These are phyloP conservation scores for Eucalyptus decipiens DNA, from an alignment of 345 rosid genomes.

Conservation along the genomic window DNA sequence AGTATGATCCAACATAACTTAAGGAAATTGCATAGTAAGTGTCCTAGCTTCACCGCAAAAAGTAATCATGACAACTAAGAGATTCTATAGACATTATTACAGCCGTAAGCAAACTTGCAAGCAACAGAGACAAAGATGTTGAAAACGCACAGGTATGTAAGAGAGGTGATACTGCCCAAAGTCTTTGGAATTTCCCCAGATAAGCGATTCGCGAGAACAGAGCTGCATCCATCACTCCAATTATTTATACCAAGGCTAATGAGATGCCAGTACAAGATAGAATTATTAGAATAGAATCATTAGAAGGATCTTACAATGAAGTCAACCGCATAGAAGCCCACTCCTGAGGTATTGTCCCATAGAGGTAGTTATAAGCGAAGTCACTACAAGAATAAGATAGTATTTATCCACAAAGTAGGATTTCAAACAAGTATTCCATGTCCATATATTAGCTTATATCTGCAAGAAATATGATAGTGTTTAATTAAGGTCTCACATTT, in stretches of 20 bases:
- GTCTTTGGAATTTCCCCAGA: slow-evolving; percentile 27
- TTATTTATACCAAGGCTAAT: neutral
- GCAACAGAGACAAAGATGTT: neutral
- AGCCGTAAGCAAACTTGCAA: no score
- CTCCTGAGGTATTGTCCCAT: slow-evolving; percentile 34
- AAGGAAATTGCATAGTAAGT: neutral
- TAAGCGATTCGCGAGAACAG: slow-evolving; percentile 19
- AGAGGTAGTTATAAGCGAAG: slow-evolving; percentile 18
- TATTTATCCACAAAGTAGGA: neutral
- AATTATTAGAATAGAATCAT: no score
- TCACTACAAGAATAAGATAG: slow-evolving; percentile 4
- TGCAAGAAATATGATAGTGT: neutral
- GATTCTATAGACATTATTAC: neutral
- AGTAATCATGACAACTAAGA: neutral
- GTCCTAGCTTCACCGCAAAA: neutral
- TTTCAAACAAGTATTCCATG: neutral
- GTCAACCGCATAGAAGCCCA: slow-evolving; percentile 22
- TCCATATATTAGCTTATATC: neutral
- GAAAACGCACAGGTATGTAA: slow-evolving; percentile 15
- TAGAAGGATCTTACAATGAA: slow-evolving; percentile 9
- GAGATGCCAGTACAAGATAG: neutral
- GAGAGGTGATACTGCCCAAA: slow-evolving; percentile 26
- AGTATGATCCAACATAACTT: neutral
- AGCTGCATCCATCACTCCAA: slow-evolving; percentile 7
- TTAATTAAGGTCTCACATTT: slow-evolving; percentile 25